Base-by-base conservation (phyloP, 176 grass and related monocot species). In the Avena sativa region DNA sequence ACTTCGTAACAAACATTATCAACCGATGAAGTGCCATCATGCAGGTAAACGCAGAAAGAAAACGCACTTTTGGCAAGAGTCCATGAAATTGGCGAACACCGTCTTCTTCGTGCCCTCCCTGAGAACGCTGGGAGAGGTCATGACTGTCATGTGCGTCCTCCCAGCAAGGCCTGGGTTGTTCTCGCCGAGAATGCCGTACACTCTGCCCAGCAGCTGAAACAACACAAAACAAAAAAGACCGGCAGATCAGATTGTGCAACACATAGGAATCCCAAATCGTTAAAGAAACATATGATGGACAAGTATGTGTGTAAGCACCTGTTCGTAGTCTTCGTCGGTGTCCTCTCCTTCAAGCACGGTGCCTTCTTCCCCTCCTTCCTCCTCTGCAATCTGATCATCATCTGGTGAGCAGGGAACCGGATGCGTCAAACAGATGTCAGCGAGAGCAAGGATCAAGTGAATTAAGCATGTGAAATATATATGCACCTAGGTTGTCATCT, bases 71-170 rank as follows among this genome's bases (percentile, higher is more conserved):
- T 92, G 89, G 58, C 93, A 98, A 15, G 92, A 80, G 40, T 94
- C 96, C 93, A 98, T 98, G 30, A 98, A 98, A 82, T 98, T 95
- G 17, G 95, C 92, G 76, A 98, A 98, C 40, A 98, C 93, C 8
- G 91, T 98, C 89, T 92, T 98, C 85, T 92, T 98, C 36, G 92
- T 94, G 71, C 93, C 96, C 63, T 98, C 93, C 82, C 95, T 90
- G 20, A 98, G 95, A 91, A 98, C 88, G 44, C 88, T 91, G 15
- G 95, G 93, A 11, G 88, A 84, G 84, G 89, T 91, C 93, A 98
- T 98, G 13, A 95, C 91, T 19, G 88, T 92, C 55, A 19, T 57
- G 55, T 57, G 15, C 15, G 55, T 57, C 17, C 55, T 57, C 55
- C 55, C 16, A 19, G 16, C 86, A 83, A 95, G 90, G 89, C 94